These are phyloP conservation scores for Corylus avellana DNA, from an alignment of 306 rosid species.

Conservation along the genomic window DNA sequence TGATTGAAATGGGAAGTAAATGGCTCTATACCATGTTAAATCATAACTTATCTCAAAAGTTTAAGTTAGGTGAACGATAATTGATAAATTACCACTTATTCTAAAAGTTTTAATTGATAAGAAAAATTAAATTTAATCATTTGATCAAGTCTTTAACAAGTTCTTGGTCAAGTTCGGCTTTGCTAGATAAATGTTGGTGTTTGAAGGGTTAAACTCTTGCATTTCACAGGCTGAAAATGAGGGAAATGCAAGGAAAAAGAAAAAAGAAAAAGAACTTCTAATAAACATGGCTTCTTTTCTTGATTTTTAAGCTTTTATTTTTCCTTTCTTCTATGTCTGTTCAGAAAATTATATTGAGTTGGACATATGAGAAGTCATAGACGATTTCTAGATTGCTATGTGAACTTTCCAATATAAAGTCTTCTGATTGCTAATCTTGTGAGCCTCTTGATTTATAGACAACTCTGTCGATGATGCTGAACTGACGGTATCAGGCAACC, in stretches of 20 bases:
- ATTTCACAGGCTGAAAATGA: not conserved
- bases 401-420: not conserved
- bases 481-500: conserved; percentile 42
- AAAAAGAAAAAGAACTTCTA: not conserved
- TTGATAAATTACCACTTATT: too few species aligned
- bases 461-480: conserved; percentile 41
- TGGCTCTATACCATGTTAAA: too few species aligned
- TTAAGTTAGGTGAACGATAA: too few species aligned
- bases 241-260: not conserved
- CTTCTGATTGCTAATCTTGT: conserved; percentile 3
- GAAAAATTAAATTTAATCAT: too few species aligned
- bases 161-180: not conserved
- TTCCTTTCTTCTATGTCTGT: not conserved
- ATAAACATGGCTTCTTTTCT: not conserved
- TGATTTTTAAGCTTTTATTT: not conserved
- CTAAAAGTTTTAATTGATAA: too few species aligned
- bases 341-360: not conserved
- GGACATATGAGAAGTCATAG: too few species aligned
- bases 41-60: too few species aligned
- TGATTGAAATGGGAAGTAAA: too few species aligned
- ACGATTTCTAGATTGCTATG: conserved; percentile 5
- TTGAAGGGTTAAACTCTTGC: too few species aligned
- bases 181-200: not conserved
- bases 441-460: conserved; percentile 33
- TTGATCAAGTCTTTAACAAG: not conserved